Evolutionary conservation across 1,139 yeast genomes (phyloP), one percentile per base, ranked within the genome.

Genomic region (Diutina rugosa): DNA sequence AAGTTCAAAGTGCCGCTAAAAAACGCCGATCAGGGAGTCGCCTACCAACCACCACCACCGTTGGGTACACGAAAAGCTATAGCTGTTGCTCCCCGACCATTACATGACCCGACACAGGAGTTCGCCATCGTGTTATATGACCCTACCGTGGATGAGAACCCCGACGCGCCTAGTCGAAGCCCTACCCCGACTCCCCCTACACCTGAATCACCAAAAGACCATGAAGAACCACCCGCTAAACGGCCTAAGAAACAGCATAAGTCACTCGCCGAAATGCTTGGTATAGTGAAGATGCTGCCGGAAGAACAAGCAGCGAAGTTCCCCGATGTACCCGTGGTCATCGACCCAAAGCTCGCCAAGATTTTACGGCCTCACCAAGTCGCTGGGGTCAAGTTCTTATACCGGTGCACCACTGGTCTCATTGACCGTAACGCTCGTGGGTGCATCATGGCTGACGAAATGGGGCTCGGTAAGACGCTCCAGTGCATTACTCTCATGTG

Each of bases 401-500:
- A 90, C 66, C 73, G 93, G 58, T 91, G 98, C 69, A 90, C 96
- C 0, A 80, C 97, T 0, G 99, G 99, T 0, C 71, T 91, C 52
- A 79, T 90, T 32, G 96, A 90, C 65, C 82, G 90, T 1, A 77
- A 84, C 51, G 98, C 98, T 0, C 84, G 86, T 66, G 99, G 99
- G 0, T 93, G 99, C 67, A 95, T 93, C 57, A 93, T 93, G 99
- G 99, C 99, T 0, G 99, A 93, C 72, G 99, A 90, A 71, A 93
- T 93, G 99, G 99, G 99, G 2, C 76, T 93, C 53, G 99, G 99
- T 30, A 93, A 93, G 67, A 93, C 99, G 0, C 75, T 93, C 51
- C 99, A 93, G 69, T 95, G 99, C 68, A 79, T 93, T 54, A 79
- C 98, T 0, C 75, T 93, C 51, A 80, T 93, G 89, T 93, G 99